These are phyloP conservation scores for Nemania sp. DNA, from an alignment of 2,329 filamentous ascomycete genomes.

Conservation along the genomic window DNA sequence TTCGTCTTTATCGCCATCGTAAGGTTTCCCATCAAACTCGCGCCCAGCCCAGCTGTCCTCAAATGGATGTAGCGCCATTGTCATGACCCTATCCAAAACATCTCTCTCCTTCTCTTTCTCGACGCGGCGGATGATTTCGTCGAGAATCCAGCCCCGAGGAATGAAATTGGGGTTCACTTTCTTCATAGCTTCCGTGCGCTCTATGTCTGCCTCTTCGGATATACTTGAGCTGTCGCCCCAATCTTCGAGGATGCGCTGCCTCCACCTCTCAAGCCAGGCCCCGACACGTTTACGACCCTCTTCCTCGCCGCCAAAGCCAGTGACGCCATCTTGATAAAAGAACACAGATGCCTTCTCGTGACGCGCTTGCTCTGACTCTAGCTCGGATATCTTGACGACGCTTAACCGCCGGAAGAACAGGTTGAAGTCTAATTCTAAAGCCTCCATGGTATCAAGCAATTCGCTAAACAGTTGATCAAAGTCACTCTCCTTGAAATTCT, in stretches of 20 bases:
- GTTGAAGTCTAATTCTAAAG: slow-evolving; percentile 89
- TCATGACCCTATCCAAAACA: slow-evolving; percentile 81
- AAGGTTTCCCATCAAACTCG: slow-evolving; percentile 60
- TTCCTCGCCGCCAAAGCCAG: slow-evolving; percentile 68
- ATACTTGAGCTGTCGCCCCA: slow-evolving; percentile 66
- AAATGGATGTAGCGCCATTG: slow-evolving; percentile 87
- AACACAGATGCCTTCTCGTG: slow-evolving; percentile 77
- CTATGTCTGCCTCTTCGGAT: slow-evolving; percentile 63
- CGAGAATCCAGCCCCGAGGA: slow-evolving; percentile 89
- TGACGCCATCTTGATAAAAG: slow-evolving; percentile 80
- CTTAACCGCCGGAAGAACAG: slow-evolving; percentile 90
- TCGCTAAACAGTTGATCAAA: slow-evolving; percentile 87
- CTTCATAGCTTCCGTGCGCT: slow-evolving; percentile 81
- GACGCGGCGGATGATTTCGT: slow-evolving; percentile 90
- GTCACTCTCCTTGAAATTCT: slow-evolving; percentile 75
- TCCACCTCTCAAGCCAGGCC: slow-evolving; percentile 86
- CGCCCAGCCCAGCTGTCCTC: slow-evolving; percentile 77
- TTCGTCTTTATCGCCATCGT: slow-evolving; percentile 74
- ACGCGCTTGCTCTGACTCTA: slow-evolving; percentile 74
- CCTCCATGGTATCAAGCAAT: slow-evolving; percentile 83
- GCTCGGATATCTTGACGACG: slow-evolving; percentile 68
- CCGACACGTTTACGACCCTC: slow-evolving; percentile 75
- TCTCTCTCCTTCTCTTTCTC: slow-evolving; percentile 86
- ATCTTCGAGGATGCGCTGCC: slow-evolving; percentile 76
- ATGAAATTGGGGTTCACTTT: slow-evolving; percentile 92